A percentile compares a stretch with the other conserved stretches of the same genome.
Evolutionary conservation across 2,329 filamentous ascomycete species (phyloP).

Genomic region (Rugonectria rugulosa): DNA sequence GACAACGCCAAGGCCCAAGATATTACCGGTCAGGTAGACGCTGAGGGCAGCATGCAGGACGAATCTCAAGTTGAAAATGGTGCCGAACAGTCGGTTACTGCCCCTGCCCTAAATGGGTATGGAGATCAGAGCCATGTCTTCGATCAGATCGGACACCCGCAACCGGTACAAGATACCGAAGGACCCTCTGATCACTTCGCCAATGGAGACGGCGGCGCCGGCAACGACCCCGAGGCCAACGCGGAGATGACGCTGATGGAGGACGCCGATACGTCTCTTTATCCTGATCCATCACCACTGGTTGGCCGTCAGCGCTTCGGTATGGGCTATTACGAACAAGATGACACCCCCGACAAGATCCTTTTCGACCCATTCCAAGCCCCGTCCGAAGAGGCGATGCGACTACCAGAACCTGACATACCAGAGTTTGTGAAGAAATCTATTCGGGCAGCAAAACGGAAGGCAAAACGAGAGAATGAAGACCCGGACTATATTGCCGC

Average conservation of each 20-base stretch:
- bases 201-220: slow-evolving; percentile 4
- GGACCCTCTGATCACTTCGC: slow-evolving; percentile 9
- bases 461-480: slow-evolving; percentile 60
- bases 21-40: slow-evolving; percentile 43
- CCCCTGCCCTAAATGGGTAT: slow-evolving; percentile 35
- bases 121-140: slow-evolving; percentile 45
- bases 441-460: slow-evolving; percentile 60
- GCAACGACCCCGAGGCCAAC: slow-evolving; percentile 9
- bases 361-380: slow-evolving; percentile 66
- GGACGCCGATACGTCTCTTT: slow-evolving; percentile 45
- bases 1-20: slow-evolving; percentile 64
- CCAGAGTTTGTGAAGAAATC: slow-evolving; percentile 64
- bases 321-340: slow-evolving; percentile 68
- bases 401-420: slow-evolving; percentile 54
- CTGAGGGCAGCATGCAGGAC: slow-evolving; percentile 31
- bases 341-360: slow-evolving; percentile 64
- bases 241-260: slow-evolving; percentile 36
- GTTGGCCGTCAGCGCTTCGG: slow-evolving; percentile 60
- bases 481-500: slow-evolving; percentile 61
- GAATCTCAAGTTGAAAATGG: slow-evolving; percentile 13
- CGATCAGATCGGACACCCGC: slow-evolving; percentile 26
- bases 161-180: slow-evolving; percentile 18
- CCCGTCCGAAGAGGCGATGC: slow-evolving; percentile 55
- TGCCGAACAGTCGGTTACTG: slow-evolving; percentile 7
- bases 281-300: slow-evolving; percentile 57